Percentiles rank a stretch among this genome's conserved stretches.
Conservation (phyloP, 352 stramenopile genomes). For the Phytophthora pinifolia region DNA sequence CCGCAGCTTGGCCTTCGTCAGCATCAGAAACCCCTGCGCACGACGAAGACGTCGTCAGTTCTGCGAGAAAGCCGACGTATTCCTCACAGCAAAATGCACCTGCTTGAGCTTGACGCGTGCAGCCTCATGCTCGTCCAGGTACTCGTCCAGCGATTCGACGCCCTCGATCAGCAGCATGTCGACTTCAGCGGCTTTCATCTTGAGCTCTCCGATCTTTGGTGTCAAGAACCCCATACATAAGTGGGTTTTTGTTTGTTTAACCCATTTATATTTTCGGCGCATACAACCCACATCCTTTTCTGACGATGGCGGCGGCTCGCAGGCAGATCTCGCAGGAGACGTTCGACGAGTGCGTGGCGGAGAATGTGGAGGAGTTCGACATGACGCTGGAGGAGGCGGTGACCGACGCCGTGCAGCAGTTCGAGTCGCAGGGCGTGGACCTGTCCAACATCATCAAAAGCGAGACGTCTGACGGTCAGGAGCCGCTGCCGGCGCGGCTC, state of each 20-base stretch:
- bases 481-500: conserved; percentile 30
- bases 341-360: conserved; percentile 88
- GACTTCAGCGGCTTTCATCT: conserved; percentile 12
- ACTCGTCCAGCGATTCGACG: conserved; percentile 51
- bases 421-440: conserved; percentile 86
- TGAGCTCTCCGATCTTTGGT: conserved; percentile 9
- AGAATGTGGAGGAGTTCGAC: conserved; percentile 92
- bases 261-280: background rate
- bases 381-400: conserved; percentile 81
- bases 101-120: conserved; percentile 54
- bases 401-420: conserved; percentile 80
- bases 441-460: conserved; percentile 83
- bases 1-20: conserved; percentile 55
- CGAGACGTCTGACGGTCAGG: conserved; percentile 5
- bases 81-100: conserved; percentile 22
- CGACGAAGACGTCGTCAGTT: conserved; percentile 10
- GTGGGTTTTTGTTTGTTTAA: background rate
- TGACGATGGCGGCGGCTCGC: conserved; percentile 23
- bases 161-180: conserved; percentile 45
- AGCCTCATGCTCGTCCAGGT: conserved; percentile 51
- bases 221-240: background rate
- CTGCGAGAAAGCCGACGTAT: background rate
- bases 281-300: too few species aligned
- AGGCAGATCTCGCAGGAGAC: conserved; percentile 88
- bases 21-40: conserved; percentile 69